Base-by-base conservation (phyloP, 192 early-diverging fungal species). In the Coemansia sp. region DNA sequence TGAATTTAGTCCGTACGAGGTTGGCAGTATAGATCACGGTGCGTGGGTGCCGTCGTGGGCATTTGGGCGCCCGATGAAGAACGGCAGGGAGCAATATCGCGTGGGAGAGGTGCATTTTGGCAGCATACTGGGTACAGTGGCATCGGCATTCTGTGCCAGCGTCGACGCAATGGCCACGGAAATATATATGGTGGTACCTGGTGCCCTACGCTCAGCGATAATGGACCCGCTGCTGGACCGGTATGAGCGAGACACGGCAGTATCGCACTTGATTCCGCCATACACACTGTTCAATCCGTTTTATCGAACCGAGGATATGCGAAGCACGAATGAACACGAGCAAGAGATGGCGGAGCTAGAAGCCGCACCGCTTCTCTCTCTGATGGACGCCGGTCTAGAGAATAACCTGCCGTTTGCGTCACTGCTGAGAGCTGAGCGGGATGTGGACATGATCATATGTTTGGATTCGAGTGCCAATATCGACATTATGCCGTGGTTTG, bases 351-450 rank as follows among this genome's bases (percentile, higher is more conserved):
- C 66, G 15, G 75, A 76, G 49, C 67, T 83, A 7, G 71, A 70
- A 15, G 66, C 39, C 8, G 60, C 59, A 41, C 82, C 65, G 24
- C 65, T 82, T 7, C 62, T 91, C 34, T 88, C 84, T 24, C 70
- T 93, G 43, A 89, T 90, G 78, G 93, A 94, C 74, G 91, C 90
- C 15, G 93, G 90, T 8, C 84, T 89, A 75, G 87, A 91, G 49
- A 94, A 94, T 71, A 93, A 94, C 69, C 75, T 92, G 40, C 91
- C 93, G 0, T 85, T 94, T 43, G 89, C 91, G 24, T 89, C 91
- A 18, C 64, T 94, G 16, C 65, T 89, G 27, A 73, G 90, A 5
- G 78, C 84, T 3, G 88, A 86, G 15, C 85, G 93, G 10, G 62
- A 82, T 18, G 86, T 92, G 2, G 93, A 94, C 73, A 78, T 92